A percentile compares a stretch with the other conserved stretches of the same genome.
Conservation (phyloP, 2,329 filamentous ascomycete species). For the Ophiocordyceps camponoti-rufipedis region DNA sequence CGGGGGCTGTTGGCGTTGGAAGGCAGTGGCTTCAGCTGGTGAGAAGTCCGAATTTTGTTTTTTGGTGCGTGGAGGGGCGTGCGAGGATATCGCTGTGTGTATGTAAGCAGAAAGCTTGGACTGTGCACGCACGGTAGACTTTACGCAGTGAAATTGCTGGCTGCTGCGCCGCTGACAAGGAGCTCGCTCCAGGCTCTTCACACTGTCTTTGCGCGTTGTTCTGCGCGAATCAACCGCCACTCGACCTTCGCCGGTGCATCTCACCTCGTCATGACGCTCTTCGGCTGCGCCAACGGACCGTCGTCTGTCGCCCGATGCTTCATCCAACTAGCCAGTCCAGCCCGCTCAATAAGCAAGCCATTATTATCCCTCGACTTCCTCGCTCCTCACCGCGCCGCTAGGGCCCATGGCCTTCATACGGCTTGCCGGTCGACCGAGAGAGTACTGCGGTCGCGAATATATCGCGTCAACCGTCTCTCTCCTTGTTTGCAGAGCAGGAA, state of each 20-base stretch:
- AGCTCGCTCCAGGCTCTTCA: background rate
- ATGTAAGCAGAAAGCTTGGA: slow-evolving; percentile 19
- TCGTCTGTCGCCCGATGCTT: slow-evolving; percentile 19
- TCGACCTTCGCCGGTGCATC: background rate
- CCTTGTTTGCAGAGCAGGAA: slow-evolving; percentile 4
- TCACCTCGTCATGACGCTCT: slow-evolving; percentile 11
- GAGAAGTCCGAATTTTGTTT: slow-evolving; percentile 16
- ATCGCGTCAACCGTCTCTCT: background rate
- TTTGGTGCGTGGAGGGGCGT: slow-evolving; percentile 22
- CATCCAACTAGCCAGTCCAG: slow-evolving; percentile 19
- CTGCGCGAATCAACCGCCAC: background rate
- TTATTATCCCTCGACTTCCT: slow-evolving; percentile 20
- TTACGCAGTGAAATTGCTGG: background rate
- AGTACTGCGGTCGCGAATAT: background rate
- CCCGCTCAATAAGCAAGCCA: slow-evolving; percentile 6
- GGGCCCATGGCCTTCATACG: background rate
- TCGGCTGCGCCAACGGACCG: slow-evolving; percentile 20
- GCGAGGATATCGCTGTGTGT: slow-evolving; percentile 8
- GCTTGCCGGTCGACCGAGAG: background rate
- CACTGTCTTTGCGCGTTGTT: background rate
- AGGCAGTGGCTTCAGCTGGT: slow-evolving; percentile 2
- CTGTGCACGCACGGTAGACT: background rate
- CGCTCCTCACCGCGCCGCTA: slow-evolving; percentile 12
- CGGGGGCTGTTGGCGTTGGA: slow-evolving; percentile 1
- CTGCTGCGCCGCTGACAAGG: too few species aligned